Conservation (phyloP, 139 green algal species). For the Volvox africanus region DNA sequence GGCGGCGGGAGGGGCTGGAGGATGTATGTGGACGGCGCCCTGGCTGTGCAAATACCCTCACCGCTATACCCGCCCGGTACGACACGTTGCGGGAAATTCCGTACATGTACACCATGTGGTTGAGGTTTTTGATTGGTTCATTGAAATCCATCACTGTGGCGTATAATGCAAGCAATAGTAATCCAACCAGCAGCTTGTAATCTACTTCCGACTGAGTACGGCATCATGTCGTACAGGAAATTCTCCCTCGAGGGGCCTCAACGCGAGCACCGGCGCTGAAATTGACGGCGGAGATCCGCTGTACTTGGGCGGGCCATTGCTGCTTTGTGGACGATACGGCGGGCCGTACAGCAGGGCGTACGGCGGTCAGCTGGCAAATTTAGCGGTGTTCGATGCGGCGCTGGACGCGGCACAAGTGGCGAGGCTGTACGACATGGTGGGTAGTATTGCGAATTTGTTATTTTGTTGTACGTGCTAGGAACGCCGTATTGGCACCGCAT, state of each 20-base stretch:
- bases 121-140: too few species aligned
- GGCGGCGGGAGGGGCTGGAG: slow-evolving; percentile 55
- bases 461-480: too few species aligned
- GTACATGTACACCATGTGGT: too few species aligned
- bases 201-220: too few species aligned
- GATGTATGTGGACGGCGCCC: slow-evolving; percentile 67
- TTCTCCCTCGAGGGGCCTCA: neutral
- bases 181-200: too few species aligned
- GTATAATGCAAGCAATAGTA: too few species aligned
- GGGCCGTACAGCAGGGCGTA: slow-evolving; percentile 1
- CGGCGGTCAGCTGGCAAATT: slow-evolving; percentile 25
- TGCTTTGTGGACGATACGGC: slow-evolving; percentile 59
- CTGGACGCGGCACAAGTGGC: neutral
- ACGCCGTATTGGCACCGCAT: too few species aligned
- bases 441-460: neutral
- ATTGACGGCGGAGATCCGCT: slow-evolving; percentile 60
- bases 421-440: slow-evolving; percentile 39
- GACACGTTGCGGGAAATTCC: too few species aligned
- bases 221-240: neutral
- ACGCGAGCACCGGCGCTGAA: neutral
- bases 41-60: slow-evolving; percentile 43
- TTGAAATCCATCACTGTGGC: too few species aligned
- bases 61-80: neutral
- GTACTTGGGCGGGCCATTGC: slow-evolving; percentile 43
- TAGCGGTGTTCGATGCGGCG: slow-evolving; percentile 27